These are phyloP conservation scores for Ambrosiella cleistominuta DNA, from an alignment of 2,329 filamentous ascomycete genomes.

Conservation along the genomic window DNA sequence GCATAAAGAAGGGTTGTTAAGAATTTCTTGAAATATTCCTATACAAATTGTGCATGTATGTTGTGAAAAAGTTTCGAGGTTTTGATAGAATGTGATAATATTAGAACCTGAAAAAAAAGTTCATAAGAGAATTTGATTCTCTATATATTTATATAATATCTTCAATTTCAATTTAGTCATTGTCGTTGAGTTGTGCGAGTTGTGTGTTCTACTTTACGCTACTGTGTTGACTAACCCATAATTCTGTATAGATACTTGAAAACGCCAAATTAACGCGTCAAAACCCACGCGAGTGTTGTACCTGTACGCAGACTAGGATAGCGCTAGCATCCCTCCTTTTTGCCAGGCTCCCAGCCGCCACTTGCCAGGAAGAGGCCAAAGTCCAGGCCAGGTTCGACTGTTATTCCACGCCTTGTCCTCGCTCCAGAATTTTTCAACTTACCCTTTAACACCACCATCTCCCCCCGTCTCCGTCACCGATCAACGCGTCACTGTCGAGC, in stretches of 20 bases:
- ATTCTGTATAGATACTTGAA: slow-evolving; percentile 4
- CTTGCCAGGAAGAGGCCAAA: slow-evolving; percentile 10
- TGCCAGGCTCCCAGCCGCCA: slow-evolving; percentile 11
- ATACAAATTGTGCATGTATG: no score
- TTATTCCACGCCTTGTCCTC: slow-evolving; percentile 12
- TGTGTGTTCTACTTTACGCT: background rate
- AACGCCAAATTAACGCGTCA: slow-evolving; percentile 1
- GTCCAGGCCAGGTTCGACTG: slow-evolving; percentile 12
- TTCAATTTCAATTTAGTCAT: no score
- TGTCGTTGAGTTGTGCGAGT: background rate
- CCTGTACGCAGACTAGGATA: slow-evolving; percentile 1
- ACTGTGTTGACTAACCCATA: background rate
- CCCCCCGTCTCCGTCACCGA: background rate
- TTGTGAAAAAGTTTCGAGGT: no score
- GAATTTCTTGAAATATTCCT: no score
- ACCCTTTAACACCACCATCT: slow-evolving; percentile 9
- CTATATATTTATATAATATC: no score
- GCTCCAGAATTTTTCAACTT: slow-evolving; percentile 14
- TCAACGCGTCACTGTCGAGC: slow-evolving; percentile 11
- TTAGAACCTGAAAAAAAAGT: no score
- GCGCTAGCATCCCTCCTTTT: slow-evolving; percentile 3
- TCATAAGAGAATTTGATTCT: no score
- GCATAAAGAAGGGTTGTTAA: no score
- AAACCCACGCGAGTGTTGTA: slow-evolving; percentile 3
- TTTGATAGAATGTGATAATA: no score